phyloP scores from a whole-genome alignment of 2,329 filamentous ascomycete genomes.

The Helminthosporium solani region DNA sequence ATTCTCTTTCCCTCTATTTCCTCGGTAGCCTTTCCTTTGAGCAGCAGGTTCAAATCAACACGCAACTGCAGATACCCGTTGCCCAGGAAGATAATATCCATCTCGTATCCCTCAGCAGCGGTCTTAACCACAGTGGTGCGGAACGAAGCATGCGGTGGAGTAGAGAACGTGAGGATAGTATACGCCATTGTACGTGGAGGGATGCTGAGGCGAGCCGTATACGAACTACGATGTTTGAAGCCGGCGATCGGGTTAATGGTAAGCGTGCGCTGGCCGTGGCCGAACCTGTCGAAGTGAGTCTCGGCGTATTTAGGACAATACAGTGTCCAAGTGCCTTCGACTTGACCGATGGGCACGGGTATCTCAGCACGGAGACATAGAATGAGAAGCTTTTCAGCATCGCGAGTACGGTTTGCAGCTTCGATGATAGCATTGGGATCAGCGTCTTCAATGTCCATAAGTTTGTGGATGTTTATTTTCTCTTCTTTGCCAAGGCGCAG shows the following conservation, averaged over 20 bases:
- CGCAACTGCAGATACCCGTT: conserved; percentile 31
- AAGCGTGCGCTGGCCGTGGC: conserved; percentile 27
- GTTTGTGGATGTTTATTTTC: conserved; percentile 2
- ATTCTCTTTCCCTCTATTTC: conserved; percentile 9
- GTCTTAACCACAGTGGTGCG: conserved; percentile 22
- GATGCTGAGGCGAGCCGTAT: conserved; percentile 27
- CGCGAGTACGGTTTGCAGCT: conserved; percentile 1
- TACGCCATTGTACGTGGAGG: conserved; percentile 31
- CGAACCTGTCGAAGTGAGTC: conserved; percentile 27
- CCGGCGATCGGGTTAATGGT: conserved; percentile 21
- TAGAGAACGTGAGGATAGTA: conserved; percentile 16
- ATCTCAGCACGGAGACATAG: conserved; percentile 19
- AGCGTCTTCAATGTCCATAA: conserved; percentile 1
- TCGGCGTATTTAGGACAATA: conserved; percentile 29
- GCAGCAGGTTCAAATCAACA: conserved; percentile 28
- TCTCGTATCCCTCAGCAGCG: conserved; percentile 21
- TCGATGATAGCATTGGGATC: conserved; percentile 6
- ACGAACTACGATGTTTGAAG: conserved; percentile 11
- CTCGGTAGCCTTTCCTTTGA: conserved; percentile 24
- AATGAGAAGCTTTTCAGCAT: conserved; percentile 20
- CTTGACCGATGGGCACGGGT: conserved; percentile 25
- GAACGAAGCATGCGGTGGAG: conserved; percentile 32
- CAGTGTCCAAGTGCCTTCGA: conserved; percentile 28
- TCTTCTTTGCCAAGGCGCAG: conserved; percentile 18
- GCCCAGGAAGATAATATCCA: conserved; percentile 31